phyloP scores from a whole-genome alignment of 257 asterid species.

The Solanum sejunctum region DNA sequence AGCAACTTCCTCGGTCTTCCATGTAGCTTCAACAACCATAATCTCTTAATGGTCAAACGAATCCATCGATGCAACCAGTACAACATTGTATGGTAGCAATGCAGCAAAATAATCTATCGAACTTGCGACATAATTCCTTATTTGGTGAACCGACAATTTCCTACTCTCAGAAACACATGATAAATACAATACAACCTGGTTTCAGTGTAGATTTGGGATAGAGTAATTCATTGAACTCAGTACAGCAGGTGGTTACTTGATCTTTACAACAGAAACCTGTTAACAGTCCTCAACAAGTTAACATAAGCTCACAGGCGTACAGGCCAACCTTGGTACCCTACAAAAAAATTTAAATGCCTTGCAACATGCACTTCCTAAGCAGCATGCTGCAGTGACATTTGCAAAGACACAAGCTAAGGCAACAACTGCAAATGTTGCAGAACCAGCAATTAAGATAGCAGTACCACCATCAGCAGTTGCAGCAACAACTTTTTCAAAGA shows the following conservation, averaged over 20 bases:
- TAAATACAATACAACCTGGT: slow-evolving; percentile 47
- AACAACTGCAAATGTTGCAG: slow-evolving; percentile 16
- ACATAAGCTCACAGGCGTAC: slow-evolving; percentile 38
- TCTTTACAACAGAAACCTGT: slow-evolving; percentile 69
- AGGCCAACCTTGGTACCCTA: slow-evolving; percentile 45
- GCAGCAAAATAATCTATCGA: slow-evolving; percentile 46
- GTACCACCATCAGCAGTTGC: no score
- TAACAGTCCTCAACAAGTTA: slow-evolving; percentile 57
- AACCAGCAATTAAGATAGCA: background rate
- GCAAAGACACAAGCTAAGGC: slow-evolving; percentile 52
- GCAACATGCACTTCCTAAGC: slow-evolving; percentile 11
- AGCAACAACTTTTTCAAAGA: no score
- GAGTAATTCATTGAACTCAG: slow-evolving; percentile 45
- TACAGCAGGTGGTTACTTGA: slow-evolving; percentile 61
- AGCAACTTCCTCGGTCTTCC: slow-evolving; percentile 8
- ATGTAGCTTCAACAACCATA: slow-evolving; percentile 64
- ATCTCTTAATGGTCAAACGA: slow-evolving; percentile 68
- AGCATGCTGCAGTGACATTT: slow-evolving; percentile 37
- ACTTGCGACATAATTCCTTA: slow-evolving; percentile 53
- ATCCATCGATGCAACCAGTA: slow-evolving; percentile 52
- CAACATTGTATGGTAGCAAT: slow-evolving; percentile 27
- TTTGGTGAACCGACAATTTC: slow-evolving; percentile 35
- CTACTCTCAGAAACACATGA: slow-evolving; percentile 57
- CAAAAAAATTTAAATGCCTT: slow-evolving; percentile 11
- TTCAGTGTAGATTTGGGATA: slow-evolving; percentile 53